Evolutionary conservation across 2,329 filamentous ascomycete genomes (phyloP).

Genomic region (Fusarium sublunatum): DNA sequence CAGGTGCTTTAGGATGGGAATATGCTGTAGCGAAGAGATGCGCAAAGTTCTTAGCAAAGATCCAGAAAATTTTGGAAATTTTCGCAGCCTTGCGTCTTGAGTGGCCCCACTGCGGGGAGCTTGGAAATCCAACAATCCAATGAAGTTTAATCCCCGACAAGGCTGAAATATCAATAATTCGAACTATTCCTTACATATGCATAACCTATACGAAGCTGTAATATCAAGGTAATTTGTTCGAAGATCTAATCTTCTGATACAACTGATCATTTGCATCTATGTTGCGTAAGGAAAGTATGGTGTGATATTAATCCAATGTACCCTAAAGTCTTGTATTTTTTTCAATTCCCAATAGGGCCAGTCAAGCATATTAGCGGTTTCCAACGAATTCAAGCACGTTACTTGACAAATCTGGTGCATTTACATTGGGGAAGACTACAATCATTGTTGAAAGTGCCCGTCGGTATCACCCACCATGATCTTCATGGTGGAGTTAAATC

Average conservation of each 20-base stretch:
- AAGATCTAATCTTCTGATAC: too few relatives aligned
- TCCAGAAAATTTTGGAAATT: constrained; percentile 45
- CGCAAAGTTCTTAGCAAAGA: constrained; percentile 31
- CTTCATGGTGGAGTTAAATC: constrained; percentile 17
- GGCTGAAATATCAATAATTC: constrained; percentile 34
- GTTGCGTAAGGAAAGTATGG: too few relatives aligned
- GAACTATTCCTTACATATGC: too few relatives aligned
- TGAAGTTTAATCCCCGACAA: constrained; percentile 11
- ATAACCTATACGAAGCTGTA: too few relatives aligned
- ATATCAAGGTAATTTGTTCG: too few relatives aligned
- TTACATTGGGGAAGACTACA: not conserved
- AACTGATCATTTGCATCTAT: too few relatives aligned
- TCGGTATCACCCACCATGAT: constrained; percentile 8
- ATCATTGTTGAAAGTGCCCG: not conserved
- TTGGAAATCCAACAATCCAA: constrained; percentile 3
- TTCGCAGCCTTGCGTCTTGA: constrained; percentile 42
- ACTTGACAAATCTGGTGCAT: not conserved
- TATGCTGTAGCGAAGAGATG: constrained; percentile 17
- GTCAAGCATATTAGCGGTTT: too few relatives aligned
- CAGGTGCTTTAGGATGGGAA: constrained; percentile 10
- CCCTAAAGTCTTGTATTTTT: too few relatives aligned
- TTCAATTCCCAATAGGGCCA: too few relatives aligned
- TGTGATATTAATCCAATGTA: too few relatives aligned
- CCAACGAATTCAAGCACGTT: too few relatives aligned
- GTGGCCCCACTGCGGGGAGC: constrained; percentile 42